Conservation (phyloP, 2,329 filamentous ascomycete species). For the Raffaelea ambrosiae region DNA sequence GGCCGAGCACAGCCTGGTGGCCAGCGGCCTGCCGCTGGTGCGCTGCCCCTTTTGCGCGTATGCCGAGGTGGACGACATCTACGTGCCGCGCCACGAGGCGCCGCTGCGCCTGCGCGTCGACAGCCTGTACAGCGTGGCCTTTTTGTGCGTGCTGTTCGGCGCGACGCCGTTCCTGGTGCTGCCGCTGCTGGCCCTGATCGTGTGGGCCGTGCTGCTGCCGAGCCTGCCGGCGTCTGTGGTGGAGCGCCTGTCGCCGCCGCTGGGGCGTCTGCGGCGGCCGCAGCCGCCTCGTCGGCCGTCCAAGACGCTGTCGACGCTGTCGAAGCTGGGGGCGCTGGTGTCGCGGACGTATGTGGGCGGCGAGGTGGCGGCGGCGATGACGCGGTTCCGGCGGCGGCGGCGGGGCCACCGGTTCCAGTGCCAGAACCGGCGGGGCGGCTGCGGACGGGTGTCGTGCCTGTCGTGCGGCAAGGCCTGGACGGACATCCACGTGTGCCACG, state of each 20-base stretch:
- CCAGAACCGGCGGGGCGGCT: conserved; percentile 48
- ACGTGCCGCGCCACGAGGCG: conserved; percentile 47
- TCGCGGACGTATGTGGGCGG: conserved; percentile 21
- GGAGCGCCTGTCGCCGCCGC: neutral
- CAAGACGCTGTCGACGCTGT: neutral
- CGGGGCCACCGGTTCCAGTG: conserved; percentile 74
- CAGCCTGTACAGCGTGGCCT: conserved; percentile 36
- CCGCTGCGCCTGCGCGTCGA: conserved; percentile 48
- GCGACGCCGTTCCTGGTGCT: conserved; percentile 49
- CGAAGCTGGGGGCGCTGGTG: neutral
- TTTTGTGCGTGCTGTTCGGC: conserved; percentile 44
- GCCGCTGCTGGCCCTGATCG: conserved; percentile 32
- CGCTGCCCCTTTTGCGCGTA: conserved; percentile 89
- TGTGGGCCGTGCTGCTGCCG: conserved; percentile 24
- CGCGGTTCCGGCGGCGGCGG: conserved; percentile 59
- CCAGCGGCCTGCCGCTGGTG: conserved; percentile 65
- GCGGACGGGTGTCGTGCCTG: conserved; percentile 66
- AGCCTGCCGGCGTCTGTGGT: neutral
- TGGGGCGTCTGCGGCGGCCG: neutral
- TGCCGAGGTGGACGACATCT: conserved; percentile 75
- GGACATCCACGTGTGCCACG: conserved; percentile 85
- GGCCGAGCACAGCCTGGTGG: conserved; percentile 65
- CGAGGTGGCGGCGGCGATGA: conserved; percentile 52
- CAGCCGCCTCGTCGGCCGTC: too few species aligned
- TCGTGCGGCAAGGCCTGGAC: conserved; percentile 75